phyloP scores from a whole-genome alignment of 345 rosid species.

The Gossypium stocksii region DNA sequence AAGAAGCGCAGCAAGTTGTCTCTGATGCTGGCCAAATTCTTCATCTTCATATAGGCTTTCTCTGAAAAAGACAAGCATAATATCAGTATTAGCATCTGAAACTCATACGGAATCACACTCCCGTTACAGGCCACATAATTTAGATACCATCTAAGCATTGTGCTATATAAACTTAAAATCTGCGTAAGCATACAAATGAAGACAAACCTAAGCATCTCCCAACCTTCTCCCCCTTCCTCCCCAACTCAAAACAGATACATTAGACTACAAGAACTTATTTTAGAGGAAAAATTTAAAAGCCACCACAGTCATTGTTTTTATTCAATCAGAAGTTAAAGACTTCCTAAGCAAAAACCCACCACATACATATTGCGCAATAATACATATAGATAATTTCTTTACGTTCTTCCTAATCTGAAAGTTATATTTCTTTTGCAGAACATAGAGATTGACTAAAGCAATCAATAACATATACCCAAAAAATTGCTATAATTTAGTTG shows the following conservation, averaged over 20 bases:
- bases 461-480: not conserved
- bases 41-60: conserved; percentile 7
- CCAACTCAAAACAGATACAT: not conserved
- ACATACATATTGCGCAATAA: not conserved
- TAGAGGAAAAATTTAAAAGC: not conserved
- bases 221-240: not conserved
- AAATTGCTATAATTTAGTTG: not conserved
- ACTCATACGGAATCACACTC: not conserved
- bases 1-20: conserved; percentile 88
- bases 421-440: not conserved
- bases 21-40: conserved; percentile 50
- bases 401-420: not conserved
- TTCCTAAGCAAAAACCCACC: not conserved
- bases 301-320: not conserved
- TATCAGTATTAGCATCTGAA: not conserved
- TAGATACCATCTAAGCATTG: not conserved
- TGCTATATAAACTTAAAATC: not conserved
- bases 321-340: not conserved
- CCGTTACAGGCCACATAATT: not conserved
- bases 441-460: not conserved
- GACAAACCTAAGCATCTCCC: not conserved
- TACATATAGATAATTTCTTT: not conserved
- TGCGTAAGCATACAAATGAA: not conserved
- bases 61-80: conserved; percentile 16
- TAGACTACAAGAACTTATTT: not conserved